Conservation (phyloP, 352 stramenopile species). For the Phytopythium oedochilum region DNA sequence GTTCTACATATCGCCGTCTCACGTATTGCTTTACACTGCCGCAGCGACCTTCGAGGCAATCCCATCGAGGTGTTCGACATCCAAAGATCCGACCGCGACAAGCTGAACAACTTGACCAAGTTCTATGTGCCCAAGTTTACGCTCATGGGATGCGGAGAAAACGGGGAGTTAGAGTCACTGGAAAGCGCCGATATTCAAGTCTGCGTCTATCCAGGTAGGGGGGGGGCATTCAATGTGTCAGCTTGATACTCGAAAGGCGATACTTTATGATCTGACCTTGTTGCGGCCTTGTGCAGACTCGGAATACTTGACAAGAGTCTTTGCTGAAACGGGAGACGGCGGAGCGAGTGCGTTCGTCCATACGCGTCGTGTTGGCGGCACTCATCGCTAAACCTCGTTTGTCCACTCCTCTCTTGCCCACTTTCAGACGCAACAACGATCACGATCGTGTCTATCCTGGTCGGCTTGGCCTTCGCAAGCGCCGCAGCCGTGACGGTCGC, state of each 20-base stretch:
- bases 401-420: no score
- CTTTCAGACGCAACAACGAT: not conserved
- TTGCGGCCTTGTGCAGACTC: not conserved
- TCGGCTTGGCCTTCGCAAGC: not conserved
- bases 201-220: conserved; percentile 1
- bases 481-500: conserved; percentile 4
- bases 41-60: conserved; percentile 16
- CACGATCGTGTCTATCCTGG: not conserved
- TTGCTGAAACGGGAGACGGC: not conserved
- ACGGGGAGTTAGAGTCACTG: not conserved
- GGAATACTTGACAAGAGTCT: not conserved
- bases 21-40: no score
- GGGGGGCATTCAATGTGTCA: no score
- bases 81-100: conserved; percentile 5
- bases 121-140: not conserved
- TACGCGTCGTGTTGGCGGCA: no score
- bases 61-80: conserved; percentile 19
- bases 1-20: no score
- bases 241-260: not conserved
- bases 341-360: not conserved
- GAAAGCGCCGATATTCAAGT: not conserved
- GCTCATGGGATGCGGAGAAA: not conserved
- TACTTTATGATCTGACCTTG: not conserved
- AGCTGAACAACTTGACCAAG: conserved; percentile 4
- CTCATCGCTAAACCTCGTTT: no score